Conservation (phyloP, 768 basidiomycete genomes). For the Mycena metata region DNA sequence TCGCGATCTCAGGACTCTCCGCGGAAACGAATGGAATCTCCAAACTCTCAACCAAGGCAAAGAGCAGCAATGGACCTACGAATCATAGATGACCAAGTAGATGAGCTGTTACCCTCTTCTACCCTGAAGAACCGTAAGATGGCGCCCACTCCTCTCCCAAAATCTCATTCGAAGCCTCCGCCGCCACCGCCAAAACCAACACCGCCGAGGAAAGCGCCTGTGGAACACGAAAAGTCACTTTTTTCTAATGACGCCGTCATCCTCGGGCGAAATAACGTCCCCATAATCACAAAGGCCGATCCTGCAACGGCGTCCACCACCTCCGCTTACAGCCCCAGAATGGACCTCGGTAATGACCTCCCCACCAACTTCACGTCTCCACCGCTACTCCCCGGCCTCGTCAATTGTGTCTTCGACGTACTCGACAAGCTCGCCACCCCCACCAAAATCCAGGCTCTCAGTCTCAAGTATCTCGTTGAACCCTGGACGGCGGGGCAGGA, state of each 20-base stretch:
- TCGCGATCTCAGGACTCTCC: background rate
- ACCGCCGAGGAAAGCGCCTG: slow-evolving; percentile 5
- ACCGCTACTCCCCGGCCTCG: slow-evolving; percentile 75
- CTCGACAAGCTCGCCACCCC: slow-evolving; percentile 71
- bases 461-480: slow-evolving; percentile 74
- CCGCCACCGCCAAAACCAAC: background rate
- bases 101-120: background rate
- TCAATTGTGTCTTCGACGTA: slow-evolving; percentile 67
- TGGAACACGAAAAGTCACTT: background rate
- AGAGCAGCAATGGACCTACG: background rate
- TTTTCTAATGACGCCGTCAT: slow-evolving; percentile 21
- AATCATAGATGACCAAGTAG: background rate
- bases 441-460: slow-evolving; percentile 84
- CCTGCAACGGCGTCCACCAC: slow-evolving; percentile 27
- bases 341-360: slow-evolving; percentile 32
- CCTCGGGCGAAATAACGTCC: slow-evolving; percentile 29
- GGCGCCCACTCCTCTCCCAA: background rate
- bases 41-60: no score
- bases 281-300: slow-evolving; percentile 34
- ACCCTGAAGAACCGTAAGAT: slow-evolving; percentile 28
- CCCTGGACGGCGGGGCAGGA: slow-evolving; percentile 29
- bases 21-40: background rate
- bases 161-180: slow-evolving; percentile 5
- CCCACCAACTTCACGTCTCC: slow-evolving; percentile 73
- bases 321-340: slow-evolving; percentile 30